A percentile compares a stretch with the other conserved stretches of the same genome.
These are phyloP conservation scores for Allantophomopsis lycopodina DNA, from an alignment of 2,329 filamentous ascomycete genomes.

Conservation along the genomic window DNA sequence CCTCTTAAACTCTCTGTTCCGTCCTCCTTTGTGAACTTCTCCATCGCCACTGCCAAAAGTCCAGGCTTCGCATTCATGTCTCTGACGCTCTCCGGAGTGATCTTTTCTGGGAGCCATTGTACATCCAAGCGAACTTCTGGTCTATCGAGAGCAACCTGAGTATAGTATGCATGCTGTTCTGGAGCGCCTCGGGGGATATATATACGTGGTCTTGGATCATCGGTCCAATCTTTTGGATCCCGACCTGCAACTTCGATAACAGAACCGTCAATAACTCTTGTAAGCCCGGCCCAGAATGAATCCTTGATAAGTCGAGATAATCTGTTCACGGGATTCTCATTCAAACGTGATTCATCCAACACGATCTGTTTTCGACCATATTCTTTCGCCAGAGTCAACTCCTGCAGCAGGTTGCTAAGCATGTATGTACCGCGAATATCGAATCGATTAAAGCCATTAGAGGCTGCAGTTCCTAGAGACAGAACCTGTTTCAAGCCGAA, in stretches of 20 bases:
- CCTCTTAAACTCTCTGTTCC: constrained; percentile 64
- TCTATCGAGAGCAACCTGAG: constrained; percentile 58
- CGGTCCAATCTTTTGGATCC: constrained; percentile 94
- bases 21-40: constrained; percentile 52
- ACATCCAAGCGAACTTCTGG: constrained; percentile 86
- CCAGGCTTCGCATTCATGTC: constrained; percentile 81
- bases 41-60: constrained; percentile 80
- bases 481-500: constrained; percentile 42
- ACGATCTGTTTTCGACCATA: constrained; percentile 82
- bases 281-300: constrained; percentile 87
- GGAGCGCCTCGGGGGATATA: constrained; percentile 79
- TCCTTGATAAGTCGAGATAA: constrained; percentile 76
- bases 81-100: constrained; percentile 69
- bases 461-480: constrained; percentile 71
- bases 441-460: constrained; percentile 74
- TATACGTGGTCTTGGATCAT: constrained; percentile 76
- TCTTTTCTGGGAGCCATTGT: constrained; percentile 58
- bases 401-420: constrained; percentile 91
- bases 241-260: constrained; percentile 74
- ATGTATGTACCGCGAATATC: constrained; percentile 94
- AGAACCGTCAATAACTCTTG: constrained; percentile 76
- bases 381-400: constrained; percentile 83
- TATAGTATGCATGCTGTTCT: constrained; percentile 85
- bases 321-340: constrained; percentile 88
- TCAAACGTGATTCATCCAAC: constrained; percentile 79